Base-by-base conservation (phyloP, 148 eudicot genomes). In the Chenopodium formosanum region DNA sequence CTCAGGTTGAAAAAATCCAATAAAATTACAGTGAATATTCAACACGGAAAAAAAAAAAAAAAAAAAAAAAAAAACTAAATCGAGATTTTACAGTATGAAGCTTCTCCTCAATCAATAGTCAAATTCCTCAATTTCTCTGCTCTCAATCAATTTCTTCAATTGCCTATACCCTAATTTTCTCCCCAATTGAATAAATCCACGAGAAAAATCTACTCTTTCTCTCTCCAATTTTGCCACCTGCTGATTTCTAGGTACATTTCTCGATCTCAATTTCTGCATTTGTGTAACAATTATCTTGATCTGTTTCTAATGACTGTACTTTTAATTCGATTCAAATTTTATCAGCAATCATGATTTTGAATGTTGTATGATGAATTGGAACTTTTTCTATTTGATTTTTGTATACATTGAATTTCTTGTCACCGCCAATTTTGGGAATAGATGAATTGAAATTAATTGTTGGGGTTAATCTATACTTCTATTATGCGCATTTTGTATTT, bases 211-310 rank as follows among this genome's bases (percentile, higher is more conserved):
- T 9, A 7, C 47, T 62, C 47, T 70, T 14, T 46, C 84, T 77
- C 73, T 82, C 81, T 73, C 72, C 47, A 25, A 37, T 50, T 5
- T 20, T 63, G 53, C 50, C 29, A 46, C 31, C 32, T 46, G 37
- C 78, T 71, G 62, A 78, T 83, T 83, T 13, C 40, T 1, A 53
- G 82, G 82, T 83, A 83, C 23, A 16, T 46, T 63, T 79, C 77
- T 83, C 85, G 85, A 83, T 79, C 82, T 77, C 44, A 23, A 16
- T 65, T 4, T 83, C 85, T 25, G 69, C 78, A 48, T 25, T 82
- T 72, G 7, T 13, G 1, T 74, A 25, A 20, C n/a, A 63, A 31
- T 44, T 9, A 31, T 4, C 31, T 63, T 82, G 81, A 63, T 73
- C 67, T 82, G 23, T 82, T 40, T 76, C n/a, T 12, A 17, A 66